Percentiles rank a stretch among this genome's conserved stretches.
Evolutionary conservation across 2,329 filamentous ascomycete species (phyloP).

Genomic region (Aaosphaeria arxii): DNA sequence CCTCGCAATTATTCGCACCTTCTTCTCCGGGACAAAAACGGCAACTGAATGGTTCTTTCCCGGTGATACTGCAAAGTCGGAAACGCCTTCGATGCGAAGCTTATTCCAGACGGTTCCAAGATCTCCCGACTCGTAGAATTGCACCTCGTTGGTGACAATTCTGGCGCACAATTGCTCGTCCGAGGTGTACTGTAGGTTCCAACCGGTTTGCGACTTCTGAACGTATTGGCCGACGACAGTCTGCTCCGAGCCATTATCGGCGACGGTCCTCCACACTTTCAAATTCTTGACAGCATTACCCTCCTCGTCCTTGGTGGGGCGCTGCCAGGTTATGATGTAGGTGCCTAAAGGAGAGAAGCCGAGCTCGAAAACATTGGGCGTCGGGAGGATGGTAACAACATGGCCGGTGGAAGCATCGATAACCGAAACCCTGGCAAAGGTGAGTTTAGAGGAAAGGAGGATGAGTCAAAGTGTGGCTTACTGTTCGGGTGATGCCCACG

Average conservation of each 20-base stretch:
- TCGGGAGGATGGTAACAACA: slow-evolving; percentile 69
- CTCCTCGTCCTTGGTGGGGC: slow-evolving; percentile 85
- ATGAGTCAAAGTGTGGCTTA: slow-evolving; percentile 32
- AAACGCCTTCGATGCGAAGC: slow-evolving; percentile 84
- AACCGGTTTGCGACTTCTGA: slow-evolving; percentile 91
- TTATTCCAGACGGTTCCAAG: slow-evolving; percentile 91
- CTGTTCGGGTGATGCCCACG: slow-evolving; percentile 83
- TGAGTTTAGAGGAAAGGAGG: not conserved
- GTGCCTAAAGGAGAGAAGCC: slow-evolving; percentile 91
- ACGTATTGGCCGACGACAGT: slow-evolving; percentile 82
- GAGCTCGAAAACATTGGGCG: slow-evolving; percentile 86
- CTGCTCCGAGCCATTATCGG: slow-evolving; percentile 64
- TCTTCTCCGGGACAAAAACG: slow-evolving; percentile 92
- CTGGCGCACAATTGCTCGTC: slow-evolving; percentile 94
- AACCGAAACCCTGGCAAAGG: slow-evolving; percentile 65
- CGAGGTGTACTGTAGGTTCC: slow-evolving; percentile 94
- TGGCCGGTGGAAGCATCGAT: slow-evolving; percentile 77
- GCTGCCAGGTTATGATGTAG: slow-evolving; percentile 95
- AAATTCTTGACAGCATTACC: slow-evolving; percentile 95
- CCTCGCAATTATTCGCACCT: slow-evolving; percentile 55
- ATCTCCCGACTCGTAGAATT: slow-evolving; percentile 90
- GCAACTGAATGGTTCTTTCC: slow-evolving; percentile 89
- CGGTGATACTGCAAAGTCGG: slow-evolving; percentile 85
- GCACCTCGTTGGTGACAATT: slow-evolving; percentile 92
- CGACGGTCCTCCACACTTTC: slow-evolving; percentile 88